Conservation (phyloP, 2,329 filamentous ascomycete species). For the Arthroderma sp. region DNA sequence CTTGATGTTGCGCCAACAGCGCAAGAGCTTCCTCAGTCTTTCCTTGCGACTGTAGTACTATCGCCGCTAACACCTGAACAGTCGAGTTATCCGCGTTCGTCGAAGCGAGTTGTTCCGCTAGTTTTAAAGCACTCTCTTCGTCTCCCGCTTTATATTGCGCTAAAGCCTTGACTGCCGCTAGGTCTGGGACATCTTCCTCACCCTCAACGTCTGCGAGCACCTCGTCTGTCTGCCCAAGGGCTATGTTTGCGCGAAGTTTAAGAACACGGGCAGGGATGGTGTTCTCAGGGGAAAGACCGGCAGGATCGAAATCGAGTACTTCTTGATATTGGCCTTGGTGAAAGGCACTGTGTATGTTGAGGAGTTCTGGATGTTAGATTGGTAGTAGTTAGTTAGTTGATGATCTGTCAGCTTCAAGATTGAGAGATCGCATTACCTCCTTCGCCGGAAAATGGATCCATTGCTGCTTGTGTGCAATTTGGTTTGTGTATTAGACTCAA, state of each 20-base stretch:
- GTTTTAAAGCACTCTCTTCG: conserved; percentile 47
- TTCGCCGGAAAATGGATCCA: conserved; percentile 53
- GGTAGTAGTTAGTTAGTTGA: conserved; percentile 3
- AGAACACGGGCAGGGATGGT: conserved; percentile 62
- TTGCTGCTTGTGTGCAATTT: conserved; percentile 19
- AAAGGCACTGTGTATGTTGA: conserved; percentile 55
- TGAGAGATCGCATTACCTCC: conserved; percentile 35
- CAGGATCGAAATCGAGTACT: conserved; percentile 74
- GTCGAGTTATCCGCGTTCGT: conserved; percentile 57
- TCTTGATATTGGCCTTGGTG: conserved; percentile 71
- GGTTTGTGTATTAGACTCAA: too few species aligned
- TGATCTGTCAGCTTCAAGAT: conserved; percentile 12
- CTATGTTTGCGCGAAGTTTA: conserved; percentile 68
- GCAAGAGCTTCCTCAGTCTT: conserved; percentile 75
- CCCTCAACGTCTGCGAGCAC: conserved; percentile 56
- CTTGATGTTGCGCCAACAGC: conserved; percentile 69
- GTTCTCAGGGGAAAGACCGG: conserved; percentile 67
- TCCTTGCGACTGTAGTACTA: conserved; percentile 63
- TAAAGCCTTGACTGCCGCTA: conserved; percentile 62
- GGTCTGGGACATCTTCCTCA: conserved; percentile 53
- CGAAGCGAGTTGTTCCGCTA: conserved; percentile 54
- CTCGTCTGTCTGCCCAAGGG: conserved; percentile 61
- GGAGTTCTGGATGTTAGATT: conserved; percentile 39
- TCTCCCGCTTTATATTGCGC: conserved; percentile 54
- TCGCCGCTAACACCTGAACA: conserved; percentile 73